Evolutionary conservation across 2,329 filamentous ascomycete genomes (phyloP).

Genomic region (Talaromyces sp.): DNA sequence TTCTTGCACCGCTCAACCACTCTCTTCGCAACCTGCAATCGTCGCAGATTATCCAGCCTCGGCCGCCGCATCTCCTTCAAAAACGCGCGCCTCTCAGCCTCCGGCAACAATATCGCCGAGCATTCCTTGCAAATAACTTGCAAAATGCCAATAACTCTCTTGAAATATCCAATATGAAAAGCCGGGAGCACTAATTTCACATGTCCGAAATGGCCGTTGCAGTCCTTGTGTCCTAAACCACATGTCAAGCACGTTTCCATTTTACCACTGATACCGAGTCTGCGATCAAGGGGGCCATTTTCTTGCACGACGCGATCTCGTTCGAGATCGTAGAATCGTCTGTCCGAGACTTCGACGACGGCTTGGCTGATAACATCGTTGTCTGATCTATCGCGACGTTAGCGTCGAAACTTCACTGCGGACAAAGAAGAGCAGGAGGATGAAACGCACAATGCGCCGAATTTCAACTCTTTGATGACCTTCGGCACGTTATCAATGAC

Average conservation of each 20-base stretch:
- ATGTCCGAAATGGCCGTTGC: conserved; percentile 93
- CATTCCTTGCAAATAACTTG: conserved; percentile 98
- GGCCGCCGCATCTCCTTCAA: conserved; percentile 78
- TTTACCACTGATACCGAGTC: conserved; percentile 87
- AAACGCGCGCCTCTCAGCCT: conserved; percentile 71
- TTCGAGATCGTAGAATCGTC: conserved; percentile 86
- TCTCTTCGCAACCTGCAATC: conserved; percentile 78
- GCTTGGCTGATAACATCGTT: conserved; percentile 95
- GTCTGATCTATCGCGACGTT: conserved; percentile 61
- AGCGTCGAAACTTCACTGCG: background rate
- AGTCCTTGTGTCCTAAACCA: conserved; percentile 73
- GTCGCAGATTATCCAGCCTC: conserved; percentile 79
- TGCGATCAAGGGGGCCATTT: conserved; percentile 83
- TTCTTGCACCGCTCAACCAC: conserved; percentile 90
- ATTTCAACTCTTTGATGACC: conserved; percentile 88
- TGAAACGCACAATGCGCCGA: conserved; percentile 73
- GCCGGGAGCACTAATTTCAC: conserved; percentile 85
- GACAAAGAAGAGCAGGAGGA: background rate
- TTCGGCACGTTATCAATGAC: conserved; percentile 85
- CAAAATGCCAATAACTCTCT: conserved; percentile 84
- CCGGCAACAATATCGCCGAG: conserved; percentile 75
- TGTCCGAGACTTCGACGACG: conserved; percentile 90
- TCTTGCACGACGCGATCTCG: conserved; percentile 70
- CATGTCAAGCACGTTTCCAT: conserved; percentile 77
- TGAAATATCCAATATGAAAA: conserved; percentile 95